These are phyloP conservation scores for Hypoxylon crocopeplum DNA, from an alignment of 495 filamentous ascomycete species.

Conservation along the genomic window DNA sequence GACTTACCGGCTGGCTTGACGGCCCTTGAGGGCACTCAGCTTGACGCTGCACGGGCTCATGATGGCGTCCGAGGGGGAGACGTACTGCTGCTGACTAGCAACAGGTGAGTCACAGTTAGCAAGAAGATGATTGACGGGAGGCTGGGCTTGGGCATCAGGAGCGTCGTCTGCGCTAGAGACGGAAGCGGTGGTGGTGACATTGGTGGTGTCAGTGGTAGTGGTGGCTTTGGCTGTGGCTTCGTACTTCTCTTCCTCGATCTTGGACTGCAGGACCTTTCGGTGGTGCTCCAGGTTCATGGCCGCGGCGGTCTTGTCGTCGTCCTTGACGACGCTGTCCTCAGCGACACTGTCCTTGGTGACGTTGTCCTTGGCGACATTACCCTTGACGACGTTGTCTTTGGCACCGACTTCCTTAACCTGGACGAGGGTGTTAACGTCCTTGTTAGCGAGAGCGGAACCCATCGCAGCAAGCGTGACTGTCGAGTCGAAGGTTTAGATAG, in stretches of 20 bases:
- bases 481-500: background rate
- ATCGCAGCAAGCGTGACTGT: constrained; percentile 11
- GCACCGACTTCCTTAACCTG: constrained; percentile 33
- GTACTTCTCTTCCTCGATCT: constrained; percentile 74
- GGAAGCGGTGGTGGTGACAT: background rate
- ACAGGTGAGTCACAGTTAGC: constrained; percentile 20
- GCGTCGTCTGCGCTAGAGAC: constrained; percentile 5
- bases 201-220: background rate
- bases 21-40: constrained; percentile 80
- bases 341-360: background rate
- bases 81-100: constrained; percentile 65
- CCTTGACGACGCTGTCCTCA: background rate
- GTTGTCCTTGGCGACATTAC: too few relatives aligned
- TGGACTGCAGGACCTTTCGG: constrained; percentile 75
- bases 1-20: constrained; percentile 74
- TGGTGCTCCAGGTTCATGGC: constrained; percentile 79
- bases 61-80: constrained; percentile 92
- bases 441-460: constrained; percentile 57
- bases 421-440: constrained; percentile 64
- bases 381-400: constrained; percentile 34
- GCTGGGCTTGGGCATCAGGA: too few relatives aligned
- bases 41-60: constrained; percentile 95
- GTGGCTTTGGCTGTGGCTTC: constrained; percentile 25
- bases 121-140: constrained; percentile 18
- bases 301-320: constrained; percentile 45